A percentile compares a stretch with the other conserved stretches of the same genome.
These are phyloP conservation scores for Euphorbia tirucalli DNA, from an alignment of 345 rosid species.

Conservation along the genomic window DNA sequence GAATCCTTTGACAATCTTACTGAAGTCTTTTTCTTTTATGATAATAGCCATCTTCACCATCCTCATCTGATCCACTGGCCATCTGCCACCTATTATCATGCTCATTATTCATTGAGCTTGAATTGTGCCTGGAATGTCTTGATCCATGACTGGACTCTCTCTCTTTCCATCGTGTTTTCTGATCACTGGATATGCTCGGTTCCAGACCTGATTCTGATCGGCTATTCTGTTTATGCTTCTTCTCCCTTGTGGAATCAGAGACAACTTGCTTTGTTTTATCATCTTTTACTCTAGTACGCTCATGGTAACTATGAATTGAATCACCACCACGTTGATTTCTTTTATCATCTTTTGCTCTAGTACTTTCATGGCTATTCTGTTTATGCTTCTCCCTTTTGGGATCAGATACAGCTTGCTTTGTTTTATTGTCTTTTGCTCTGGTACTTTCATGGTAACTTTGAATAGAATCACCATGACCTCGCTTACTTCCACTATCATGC, in stretches of 20 bases:
- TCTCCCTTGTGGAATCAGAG: constrained; percentile 14
- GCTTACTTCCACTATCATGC: constrained; percentile 17
- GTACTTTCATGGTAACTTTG: constrained; percentile 15
- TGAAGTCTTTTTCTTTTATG: constrained; percentile 24
- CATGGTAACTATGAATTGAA: constrained; percentile 24
- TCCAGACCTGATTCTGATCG: constrained; percentile 29
- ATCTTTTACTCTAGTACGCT: constrained; percentile 14
- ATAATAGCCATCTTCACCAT: constrained; percentile 21
- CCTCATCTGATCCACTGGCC: constrained; percentile 28
- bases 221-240: constrained; percentile 22
- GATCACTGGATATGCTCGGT: constrained; percentile 18
- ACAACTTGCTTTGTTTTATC: constrained; percentile 22
- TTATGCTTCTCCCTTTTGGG: constrained; percentile 16
- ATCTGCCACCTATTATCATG: constrained; percentile 44
- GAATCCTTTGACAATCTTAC: constrained; percentile 22
- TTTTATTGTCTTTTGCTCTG: constrained; percentile 19
- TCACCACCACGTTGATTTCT: constrained; percentile 25
- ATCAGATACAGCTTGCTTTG: constrained; percentile 21
- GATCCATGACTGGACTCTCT: constrained; percentile 25
- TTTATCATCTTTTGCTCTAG: constrained; percentile 13
- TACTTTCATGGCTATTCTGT: constrained; percentile 19
- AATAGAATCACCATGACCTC: constrained; percentile 27
- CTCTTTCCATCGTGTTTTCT: constrained; percentile 15
- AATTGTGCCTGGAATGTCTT: constrained; percentile 18
- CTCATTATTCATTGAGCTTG: constrained; percentile 17